Evolutionary conservation across 176 grass and related monocot genomes (phyloP).

Genomic region (Typha latifolia): DNA sequence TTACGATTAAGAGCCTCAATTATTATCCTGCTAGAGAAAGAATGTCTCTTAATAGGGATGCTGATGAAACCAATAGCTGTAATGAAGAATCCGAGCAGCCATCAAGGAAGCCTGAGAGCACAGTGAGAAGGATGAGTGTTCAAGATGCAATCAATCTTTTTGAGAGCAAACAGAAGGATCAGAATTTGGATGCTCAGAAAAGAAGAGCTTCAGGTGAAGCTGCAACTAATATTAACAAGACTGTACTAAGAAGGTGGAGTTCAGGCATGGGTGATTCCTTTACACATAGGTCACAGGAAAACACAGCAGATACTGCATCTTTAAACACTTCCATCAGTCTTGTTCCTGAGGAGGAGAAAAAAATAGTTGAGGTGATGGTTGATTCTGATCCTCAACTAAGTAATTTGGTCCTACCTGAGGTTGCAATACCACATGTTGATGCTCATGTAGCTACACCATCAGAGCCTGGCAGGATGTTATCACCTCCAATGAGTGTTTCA

Average conservation of each 20-base stretch:
- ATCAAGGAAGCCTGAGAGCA: slow-evolving; percentile 69
- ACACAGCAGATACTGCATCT: slow-evolving; percentile 37
- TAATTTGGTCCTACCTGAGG: slow-evolving; percentile 13
- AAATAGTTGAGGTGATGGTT: slow-evolving; percentile 28
- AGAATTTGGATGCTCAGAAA: slow-evolving; percentile 54
- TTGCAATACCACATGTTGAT: slow-evolving; percentile 20
- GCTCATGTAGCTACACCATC: slow-evolving; percentile 13
- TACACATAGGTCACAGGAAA: slow-evolving; percentile 45
- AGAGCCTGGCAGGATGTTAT: slow-evolving; percentile 25
- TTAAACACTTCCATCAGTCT: slow-evolving; percentile 38
- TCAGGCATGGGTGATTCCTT: slow-evolving; percentile 76
- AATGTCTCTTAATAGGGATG: slow-evolving; percentile 55
- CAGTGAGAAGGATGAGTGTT: slow-evolving; percentile 80
- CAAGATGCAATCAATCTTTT: slow-evolving; percentile 97
- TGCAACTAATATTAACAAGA: slow-evolving; percentile 39
- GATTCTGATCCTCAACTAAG: slow-evolving; percentile 20
- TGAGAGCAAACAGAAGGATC: slow-evolving; percentile 85
- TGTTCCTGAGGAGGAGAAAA: slow-evolving; percentile 26
- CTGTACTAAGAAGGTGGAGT: slow-evolving; percentile 92
- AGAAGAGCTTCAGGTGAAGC: slow-evolving; percentile 55
- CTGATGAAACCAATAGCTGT: slow-evolving; percentile 45
- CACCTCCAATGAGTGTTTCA: slow-evolving; percentile 27
- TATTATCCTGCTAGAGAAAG: slow-evolving; percentile 81
- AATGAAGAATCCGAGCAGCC: slow-evolving; percentile 58
- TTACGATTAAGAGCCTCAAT: slow-evolving; percentile 87